These are phyloP conservation scores for Aspergillus bertholletiae DNA, from an alignment of 495 filamentous ascomycete genomes.

Conservation along the genomic window DNA sequence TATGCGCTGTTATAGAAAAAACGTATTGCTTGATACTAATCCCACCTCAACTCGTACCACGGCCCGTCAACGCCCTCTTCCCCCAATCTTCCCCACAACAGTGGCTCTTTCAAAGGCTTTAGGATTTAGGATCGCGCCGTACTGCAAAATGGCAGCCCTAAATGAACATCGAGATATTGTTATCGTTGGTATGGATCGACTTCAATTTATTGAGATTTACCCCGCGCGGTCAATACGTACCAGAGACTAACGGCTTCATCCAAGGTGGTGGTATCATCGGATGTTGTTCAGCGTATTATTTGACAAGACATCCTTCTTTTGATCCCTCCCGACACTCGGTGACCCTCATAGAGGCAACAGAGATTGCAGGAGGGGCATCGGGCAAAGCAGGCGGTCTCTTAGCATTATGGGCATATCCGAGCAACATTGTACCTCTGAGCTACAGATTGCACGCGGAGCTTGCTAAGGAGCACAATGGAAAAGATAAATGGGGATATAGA, in stretches of 20 bases:
- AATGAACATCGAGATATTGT: conserved; percentile 58
- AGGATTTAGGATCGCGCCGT: conserved; percentile 16
- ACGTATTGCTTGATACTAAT: too few relatives aligned
- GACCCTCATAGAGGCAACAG: conserved; percentile 83
- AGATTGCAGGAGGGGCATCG: conserved; percentile 86
- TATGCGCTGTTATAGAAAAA: conserved; percentile 11
- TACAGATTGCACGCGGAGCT: conserved; percentile 81
- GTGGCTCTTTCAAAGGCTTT: conserved; percentile 28
- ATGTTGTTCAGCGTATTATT: conserved; percentile 87
- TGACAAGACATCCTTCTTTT: conserved; percentile 84
- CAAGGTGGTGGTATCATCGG: conserved; percentile 94
- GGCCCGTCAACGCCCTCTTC: not conserved
- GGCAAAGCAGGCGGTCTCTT: conserved; percentile 94
- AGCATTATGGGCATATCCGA: conserved; percentile 90
- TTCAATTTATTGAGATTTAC: conserved; percentile 14
- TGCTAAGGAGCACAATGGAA: conserved; percentile 79
- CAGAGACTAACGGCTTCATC: conserved; percentile 7
- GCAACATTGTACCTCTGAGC: conserved; percentile 78
- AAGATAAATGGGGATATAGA: conserved; percentile 84
- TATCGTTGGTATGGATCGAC: conserved; percentile 55
- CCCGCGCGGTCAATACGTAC: conserved; percentile 20
- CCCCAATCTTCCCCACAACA: conserved; percentile 6
- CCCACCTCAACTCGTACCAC: not conserved
- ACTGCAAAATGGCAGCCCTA: conserved; percentile 31
- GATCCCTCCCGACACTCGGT: conserved; percentile 71